phyloP scores from a whole-genome alignment of 345 rosid species.

The Dipteronia sinensis region DNA sequence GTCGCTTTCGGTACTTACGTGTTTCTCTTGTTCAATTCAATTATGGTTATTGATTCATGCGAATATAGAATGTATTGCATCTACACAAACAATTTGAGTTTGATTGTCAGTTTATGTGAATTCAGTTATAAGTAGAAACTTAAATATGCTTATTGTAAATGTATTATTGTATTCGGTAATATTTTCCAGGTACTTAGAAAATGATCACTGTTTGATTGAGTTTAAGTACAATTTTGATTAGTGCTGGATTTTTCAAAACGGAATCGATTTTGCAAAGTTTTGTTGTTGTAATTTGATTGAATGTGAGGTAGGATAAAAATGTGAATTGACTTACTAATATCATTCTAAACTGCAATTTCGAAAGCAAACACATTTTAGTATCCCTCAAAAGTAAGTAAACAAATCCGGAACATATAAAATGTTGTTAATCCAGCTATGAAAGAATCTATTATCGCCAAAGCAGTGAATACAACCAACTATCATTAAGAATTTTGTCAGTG shows the following conservation, averaged over 20 bases:
- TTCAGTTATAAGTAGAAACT: not conserved
- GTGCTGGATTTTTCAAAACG: not conserved
- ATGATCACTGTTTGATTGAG: not conserved
- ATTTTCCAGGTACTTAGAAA: not conserved
- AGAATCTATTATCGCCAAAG: not conserved
- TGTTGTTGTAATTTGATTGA: not conserved
- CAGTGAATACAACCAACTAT: not conserved
- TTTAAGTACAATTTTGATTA: not conserved
- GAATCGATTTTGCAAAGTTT: not conserved
- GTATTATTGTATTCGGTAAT: no score
- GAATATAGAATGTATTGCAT: no score
- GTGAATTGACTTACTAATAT: not conserved
- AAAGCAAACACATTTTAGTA: not conserved
- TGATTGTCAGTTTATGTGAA: not conserved
- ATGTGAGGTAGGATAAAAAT: not conserved
- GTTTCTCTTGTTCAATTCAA: not conserved
- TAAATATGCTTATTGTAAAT: not conserved
- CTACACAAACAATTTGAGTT: not conserved
- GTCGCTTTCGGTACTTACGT: constrained; percentile 68
- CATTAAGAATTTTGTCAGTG: not conserved
- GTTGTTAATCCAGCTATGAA: not conserved
- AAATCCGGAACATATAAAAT: not conserved
- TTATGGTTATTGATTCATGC: not conserved
- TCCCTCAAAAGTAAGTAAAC: not conserved
- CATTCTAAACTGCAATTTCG: not conserved